A percentile compares a stretch with the other conserved stretches of the same genome.
Evolutionary conservation across 2,329 filamentous ascomycete species (phyloP).

Genomic region (Elsinoe batatas): DNA sequence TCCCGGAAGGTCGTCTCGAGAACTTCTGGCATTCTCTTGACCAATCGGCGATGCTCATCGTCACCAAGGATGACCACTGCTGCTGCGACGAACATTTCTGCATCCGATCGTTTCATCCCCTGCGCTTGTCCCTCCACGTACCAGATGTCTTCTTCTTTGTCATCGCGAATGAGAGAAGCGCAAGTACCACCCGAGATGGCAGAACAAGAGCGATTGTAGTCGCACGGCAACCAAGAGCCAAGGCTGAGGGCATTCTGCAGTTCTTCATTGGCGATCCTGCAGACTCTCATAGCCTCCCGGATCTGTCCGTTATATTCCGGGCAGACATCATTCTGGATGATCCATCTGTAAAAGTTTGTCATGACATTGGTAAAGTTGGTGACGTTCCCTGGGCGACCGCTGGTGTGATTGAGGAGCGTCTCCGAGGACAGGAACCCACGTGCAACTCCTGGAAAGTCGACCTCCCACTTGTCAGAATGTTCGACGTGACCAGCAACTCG

Average conservation of each 20-base stretch:
- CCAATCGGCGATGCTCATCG: conserved; percentile 18
- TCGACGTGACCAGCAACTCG: conserved; percentile 42
- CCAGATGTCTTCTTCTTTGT: conserved; percentile 36
- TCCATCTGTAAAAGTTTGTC: conserved; percentile 79
- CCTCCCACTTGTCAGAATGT: conserved; percentile 46
- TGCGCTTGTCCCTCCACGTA: conserved; percentile 19
- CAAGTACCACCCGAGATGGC: conserved; percentile 54
- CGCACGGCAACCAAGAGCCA: conserved; percentile 52
- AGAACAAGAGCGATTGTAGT: conserved; percentile 66
- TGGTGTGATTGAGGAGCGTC: neutral
- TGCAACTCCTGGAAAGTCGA: conserved; percentile 71
- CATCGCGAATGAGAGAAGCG: conserved; percentile 25
- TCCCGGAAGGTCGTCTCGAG: conserved; percentile 42
- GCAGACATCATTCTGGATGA: conserved; percentile 76
- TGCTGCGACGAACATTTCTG: conserved; percentile 11
- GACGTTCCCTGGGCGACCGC: conserved; percentile 32
- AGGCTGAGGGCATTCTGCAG: conserved; percentile 50
- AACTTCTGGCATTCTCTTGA: conserved; percentile 36
- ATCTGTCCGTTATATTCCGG: conserved; percentile 66
- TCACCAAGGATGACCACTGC: conserved; percentile 26
- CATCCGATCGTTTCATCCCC: neutral
- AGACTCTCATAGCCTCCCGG: conserved; percentile 54
- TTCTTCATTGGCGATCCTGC: conserved; percentile 57
- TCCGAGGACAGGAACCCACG: conserved; percentile 57
- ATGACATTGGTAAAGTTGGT: conserved; percentile 57